phyloP scores from a whole-genome alignment of 345 rosid genomes.

The Combretum micranthum region DNA sequence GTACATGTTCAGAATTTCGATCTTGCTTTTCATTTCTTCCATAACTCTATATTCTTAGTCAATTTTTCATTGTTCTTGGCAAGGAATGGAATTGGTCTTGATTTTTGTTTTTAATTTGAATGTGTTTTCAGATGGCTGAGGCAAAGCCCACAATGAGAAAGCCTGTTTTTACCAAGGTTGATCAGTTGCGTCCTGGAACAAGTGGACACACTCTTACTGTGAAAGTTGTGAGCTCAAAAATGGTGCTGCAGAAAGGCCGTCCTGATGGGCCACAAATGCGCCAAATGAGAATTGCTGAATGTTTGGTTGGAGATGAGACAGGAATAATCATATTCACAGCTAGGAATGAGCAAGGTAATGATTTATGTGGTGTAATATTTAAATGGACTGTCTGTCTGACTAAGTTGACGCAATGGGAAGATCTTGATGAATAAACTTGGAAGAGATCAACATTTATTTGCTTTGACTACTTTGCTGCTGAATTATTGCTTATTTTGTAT shows the following conservation, averaged over 20 bases:
- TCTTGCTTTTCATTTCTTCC: too few species aligned
- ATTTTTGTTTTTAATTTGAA: neutral
- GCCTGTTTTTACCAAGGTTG: conserved; percentile 20
- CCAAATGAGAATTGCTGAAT: conserved; percentile 15
- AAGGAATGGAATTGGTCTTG: neutral
- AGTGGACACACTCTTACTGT: conserved; percentile 18
- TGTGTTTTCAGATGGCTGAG: conserved; percentile 10
- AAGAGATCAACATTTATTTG: neutral
- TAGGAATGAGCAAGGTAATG: conserved; percentile 17
- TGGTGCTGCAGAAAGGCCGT: conserved; percentile 21
- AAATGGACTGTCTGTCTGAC: too few species aligned
- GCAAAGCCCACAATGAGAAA: conserved; percentile 17
- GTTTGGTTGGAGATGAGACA: conserved; percentile 18
- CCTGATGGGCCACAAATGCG: conserved; percentile 16
- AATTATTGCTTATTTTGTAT: too few species aligned
- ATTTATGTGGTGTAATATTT: neutral
- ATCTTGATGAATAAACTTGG: neutral
- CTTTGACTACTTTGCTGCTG: neutral
- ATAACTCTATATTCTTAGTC: too few species aligned
- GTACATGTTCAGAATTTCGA: too few species aligned
- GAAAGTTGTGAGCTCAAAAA: conserved; percentile 15
- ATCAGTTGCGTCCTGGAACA: conserved; percentile 21
- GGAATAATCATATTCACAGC: conserved; percentile 18
- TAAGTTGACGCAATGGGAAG: neutral
- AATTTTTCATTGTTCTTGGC: neutral